Evolutionary conservation across 306 rosid species (phyloP).

Genomic region (Corylus heterophylla): DNA sequence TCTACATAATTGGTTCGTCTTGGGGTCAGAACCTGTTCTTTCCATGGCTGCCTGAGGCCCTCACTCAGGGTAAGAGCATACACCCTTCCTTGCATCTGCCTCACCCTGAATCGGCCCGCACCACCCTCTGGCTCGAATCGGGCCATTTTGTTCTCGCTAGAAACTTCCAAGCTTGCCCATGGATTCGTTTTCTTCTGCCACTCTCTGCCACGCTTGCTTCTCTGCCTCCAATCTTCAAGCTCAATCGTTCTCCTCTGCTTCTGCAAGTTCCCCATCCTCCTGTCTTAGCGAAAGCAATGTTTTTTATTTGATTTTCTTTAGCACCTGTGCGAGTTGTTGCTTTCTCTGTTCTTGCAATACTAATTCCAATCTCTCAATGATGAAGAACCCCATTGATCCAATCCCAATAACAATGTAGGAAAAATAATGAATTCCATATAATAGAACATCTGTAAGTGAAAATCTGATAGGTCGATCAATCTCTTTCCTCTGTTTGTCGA

Average conservation of each 20-base stretch:
- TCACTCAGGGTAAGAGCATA: no score
- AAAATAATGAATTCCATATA: no score
- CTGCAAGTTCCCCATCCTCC: slow-evolving; percentile 60
- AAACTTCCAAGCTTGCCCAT: no score
- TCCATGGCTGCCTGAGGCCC: no score
- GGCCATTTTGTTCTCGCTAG: no score
- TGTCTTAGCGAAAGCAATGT: slow-evolving; percentile 23
- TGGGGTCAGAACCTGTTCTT: no score
- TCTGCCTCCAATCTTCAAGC: slow-evolving; percentile 63
- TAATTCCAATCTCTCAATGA: slow-evolving; percentile 41
- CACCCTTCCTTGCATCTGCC: no score
- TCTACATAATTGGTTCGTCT: no score
- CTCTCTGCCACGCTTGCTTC: slow-evolving; percentile 53
- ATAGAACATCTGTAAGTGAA: not conserved
- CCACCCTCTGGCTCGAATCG: no score
- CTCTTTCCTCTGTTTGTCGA: slow-evolving; percentile 43
- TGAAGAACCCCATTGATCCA: not conserved
- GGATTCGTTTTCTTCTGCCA: slow-evolving; percentile 46
- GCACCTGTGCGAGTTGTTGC: slow-evolving; percentile 38
- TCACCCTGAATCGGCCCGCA: no score
- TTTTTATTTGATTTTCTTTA: slow-evolving; percentile 42
- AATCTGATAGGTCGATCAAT: slow-evolving; percentile 45
- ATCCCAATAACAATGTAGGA: not conserved
- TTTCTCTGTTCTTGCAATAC: slow-evolving; percentile 50
- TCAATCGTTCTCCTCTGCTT: slow-evolving; percentile 46